A percentile compares a stretch with the other conserved stretches of the same genome.
Evolutionary conservation across 768 basidiomycete species (phyloP).

Genomic region (Suillus weaverae): DNA sequence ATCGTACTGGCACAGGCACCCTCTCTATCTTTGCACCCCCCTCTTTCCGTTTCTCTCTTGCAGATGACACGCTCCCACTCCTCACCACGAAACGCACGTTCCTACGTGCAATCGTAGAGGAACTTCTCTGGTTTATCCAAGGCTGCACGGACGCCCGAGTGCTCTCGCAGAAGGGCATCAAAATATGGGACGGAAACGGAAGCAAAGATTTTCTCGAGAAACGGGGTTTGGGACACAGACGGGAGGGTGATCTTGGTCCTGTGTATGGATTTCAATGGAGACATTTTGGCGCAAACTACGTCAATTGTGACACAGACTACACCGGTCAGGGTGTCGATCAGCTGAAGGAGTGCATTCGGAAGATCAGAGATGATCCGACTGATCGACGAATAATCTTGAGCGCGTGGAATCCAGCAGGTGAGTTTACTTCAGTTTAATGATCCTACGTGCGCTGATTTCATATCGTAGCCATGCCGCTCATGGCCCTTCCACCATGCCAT

Average conservation of each 20-base stretch:
- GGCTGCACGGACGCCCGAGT: conserved; percentile 81
- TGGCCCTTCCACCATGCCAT: conserved; percentile 98
- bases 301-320: conserved; percentile 74
- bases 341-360: conserved; percentile 81
- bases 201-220: conserved; percentile 83
- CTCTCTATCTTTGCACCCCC: conserved; percentile 91
- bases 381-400: conserved; percentile 92
- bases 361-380: conserved; percentile 91
- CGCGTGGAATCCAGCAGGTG: conserved; percentile 98
- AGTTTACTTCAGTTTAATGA: conserved; percentile 18
- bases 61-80: conserved; percentile 74
- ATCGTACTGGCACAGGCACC: conserved; percentile 95
- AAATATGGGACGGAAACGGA: conserved; percentile 98
- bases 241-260: conserved; percentile 92
- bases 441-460: neutral
- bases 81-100: conserved; percentile 97
- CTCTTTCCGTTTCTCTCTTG: conserved; percentile 84
- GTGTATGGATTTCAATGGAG: conserved; percentile 98
- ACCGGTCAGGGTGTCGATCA: conserved; percentile 89
- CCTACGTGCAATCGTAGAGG: conserved; percentile 86
- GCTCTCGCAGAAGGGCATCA: conserved; percentile 79
- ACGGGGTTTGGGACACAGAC: conserved; percentile 78
- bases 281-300: conserved; percentile 87
- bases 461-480: conserved; percentile 75
- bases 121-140: conserved; percentile 91